These are phyloP conservation scores for Eucalyptus polyanthemos DNA, from an alignment of 345 rosid genomes.

Conservation along the genomic window DNA sequence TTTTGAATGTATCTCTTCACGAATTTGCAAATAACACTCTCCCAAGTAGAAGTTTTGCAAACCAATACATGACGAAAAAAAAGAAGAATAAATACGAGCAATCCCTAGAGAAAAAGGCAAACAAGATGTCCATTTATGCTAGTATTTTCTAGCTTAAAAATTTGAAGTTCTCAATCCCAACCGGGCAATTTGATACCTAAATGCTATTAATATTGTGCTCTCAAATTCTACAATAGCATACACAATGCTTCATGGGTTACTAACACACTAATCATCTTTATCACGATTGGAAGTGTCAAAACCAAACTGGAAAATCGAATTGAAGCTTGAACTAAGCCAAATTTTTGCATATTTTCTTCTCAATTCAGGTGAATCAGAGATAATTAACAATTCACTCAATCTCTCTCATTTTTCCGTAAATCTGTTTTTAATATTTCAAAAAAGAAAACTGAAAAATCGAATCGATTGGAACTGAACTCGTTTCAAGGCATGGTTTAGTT, in stretches of 20 bases:
- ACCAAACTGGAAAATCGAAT: too few species aligned
- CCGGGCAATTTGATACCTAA: fast-evolving
- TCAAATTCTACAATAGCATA: not conserved
- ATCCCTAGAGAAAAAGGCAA: not conserved
- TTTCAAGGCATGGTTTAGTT: too few species aligned
- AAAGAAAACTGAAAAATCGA: too few species aligned
- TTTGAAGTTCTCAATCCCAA: not conserved
- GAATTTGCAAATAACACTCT: not conserved
- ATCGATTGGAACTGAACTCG: too few species aligned
- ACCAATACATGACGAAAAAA: not conserved
- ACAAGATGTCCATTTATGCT: not conserved
- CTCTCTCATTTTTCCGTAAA: too few species aligned
- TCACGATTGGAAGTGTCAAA: fast-evolving
- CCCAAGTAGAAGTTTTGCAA: not conserved
- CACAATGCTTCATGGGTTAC: not conserved
- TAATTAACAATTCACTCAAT: too few species aligned
- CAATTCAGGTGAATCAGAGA: too few species aligned
- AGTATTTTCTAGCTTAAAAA: not conserved
- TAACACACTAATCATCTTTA: not conserved
- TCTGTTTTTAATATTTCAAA: too few species aligned
- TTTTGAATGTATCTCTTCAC: not conserved
- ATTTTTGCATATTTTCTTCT: too few species aligned
- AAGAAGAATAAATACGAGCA: not conserved
- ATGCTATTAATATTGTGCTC: not conserved
- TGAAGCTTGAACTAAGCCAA: too few species aligned